These are phyloP conservation scores for Lentinula guzmanii DNA, from an alignment of 768 basidiomycete species.

Conservation along the genomic window DNA sequence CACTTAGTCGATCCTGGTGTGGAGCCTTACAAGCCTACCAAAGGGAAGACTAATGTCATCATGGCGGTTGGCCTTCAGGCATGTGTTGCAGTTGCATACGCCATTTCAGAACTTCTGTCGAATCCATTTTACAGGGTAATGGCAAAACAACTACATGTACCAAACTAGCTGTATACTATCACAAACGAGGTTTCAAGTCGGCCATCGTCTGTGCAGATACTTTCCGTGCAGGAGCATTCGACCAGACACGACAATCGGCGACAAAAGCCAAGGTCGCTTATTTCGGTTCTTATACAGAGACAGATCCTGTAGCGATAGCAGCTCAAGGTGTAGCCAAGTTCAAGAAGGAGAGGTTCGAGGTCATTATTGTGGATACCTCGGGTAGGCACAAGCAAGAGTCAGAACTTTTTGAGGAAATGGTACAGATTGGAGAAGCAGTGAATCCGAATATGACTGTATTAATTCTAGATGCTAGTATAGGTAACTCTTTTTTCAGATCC, in stretches of 20 bases:
- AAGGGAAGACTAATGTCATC: constrained; percentile 88
- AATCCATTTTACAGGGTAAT: constrained; percentile 60
- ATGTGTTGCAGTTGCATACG: constrained; percentile 13
- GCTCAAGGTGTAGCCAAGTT: constrained; percentile 94
- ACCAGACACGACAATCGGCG: constrained; percentile 97
- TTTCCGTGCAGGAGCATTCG: constrained; percentile 98
- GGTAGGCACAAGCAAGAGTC: constrained; percentile 96
- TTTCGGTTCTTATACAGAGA: constrained; percentile 98
- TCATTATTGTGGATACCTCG: constrained; percentile 98
- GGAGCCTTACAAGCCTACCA: constrained; percentile 94
- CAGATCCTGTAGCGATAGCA: constrained; percentile 93
- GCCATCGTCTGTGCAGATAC: constrained; percentile 99
- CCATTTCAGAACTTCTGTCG: background rate
- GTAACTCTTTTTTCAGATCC: constrained; percentile 28
- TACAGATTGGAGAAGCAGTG: constrained; percentile 90
- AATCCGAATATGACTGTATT: constrained; percentile 95
- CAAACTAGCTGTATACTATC: constrained; percentile 96
- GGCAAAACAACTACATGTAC: constrained; percentile 99
- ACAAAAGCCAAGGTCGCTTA: constrained; percentile 99
- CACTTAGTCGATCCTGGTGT: constrained; percentile 92
- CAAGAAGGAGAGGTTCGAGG: constrained; percentile 96
- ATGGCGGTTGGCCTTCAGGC: constrained; percentile 98
- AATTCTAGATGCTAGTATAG: constrained; percentile 95
- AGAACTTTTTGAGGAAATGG: constrained; percentile 97
- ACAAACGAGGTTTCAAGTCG: constrained; percentile 93